Percentiles rank a stretch among this genome's conserved stretches.
Conservation (phyloP, 495 filamentous ascomycete genomes). For the Aspergillus wentii region DNA sequence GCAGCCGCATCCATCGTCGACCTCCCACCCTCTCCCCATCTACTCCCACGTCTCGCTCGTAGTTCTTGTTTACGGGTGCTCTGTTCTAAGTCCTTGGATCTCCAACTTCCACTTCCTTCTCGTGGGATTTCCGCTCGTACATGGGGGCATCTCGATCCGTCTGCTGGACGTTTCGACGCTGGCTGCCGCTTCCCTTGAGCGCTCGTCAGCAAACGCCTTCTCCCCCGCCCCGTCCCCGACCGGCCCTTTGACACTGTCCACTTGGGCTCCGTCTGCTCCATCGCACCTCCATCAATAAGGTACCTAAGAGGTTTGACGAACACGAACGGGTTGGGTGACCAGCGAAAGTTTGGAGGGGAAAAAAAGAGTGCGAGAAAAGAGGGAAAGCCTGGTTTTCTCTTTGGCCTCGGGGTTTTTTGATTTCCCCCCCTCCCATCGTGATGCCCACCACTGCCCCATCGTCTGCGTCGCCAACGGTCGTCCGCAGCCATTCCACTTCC, state of each 20-base stretch:
- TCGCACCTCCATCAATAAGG: neutral
- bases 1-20: conserved; percentile 22
- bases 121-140: conserved; percentile 1
- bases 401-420: conserved; percentile 12
- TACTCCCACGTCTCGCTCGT: conserved; percentile 1
- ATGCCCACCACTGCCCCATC: conserved; percentile 50
- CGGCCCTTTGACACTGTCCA: conserved; percentile 6
- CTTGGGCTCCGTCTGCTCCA: neutral
- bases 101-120: conserved; percentile 5
- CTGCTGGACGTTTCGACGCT: conserved; percentile 10
- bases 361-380: neutral
- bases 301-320: no score
- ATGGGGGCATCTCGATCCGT: conserved; percentile 11
- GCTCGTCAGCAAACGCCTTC: conserved; percentile 17
- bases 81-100: no score
- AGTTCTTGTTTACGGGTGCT: no score
- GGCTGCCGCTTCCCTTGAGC: conserved; percentile 10
- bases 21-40: conserved; percentile 14
- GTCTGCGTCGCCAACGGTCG: conserved; percentile 39
- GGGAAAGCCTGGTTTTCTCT: neutral
- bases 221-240: conserved; percentile 20
- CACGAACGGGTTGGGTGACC: no score
- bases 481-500: conserved; percentile 53
- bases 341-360: no score
- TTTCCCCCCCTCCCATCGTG: conserved; percentile 23